phyloP scores from a whole-genome alignment of 2,329 filamentous ascomycete species.

The Epichloe gansuensis region DNA sequence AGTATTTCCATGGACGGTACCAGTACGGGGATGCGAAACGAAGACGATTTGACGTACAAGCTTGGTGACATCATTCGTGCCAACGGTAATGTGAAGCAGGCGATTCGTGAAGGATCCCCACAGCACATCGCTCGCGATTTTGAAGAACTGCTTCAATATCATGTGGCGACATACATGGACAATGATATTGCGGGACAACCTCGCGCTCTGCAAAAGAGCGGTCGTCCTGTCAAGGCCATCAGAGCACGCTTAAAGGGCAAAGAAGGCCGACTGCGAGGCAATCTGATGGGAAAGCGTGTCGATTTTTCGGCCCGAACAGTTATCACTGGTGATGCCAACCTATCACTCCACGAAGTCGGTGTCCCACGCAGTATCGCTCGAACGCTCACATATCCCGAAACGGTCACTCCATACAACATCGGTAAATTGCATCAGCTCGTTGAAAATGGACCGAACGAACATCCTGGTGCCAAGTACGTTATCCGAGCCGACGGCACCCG shows the following conservation, averaged over 20 bases:
- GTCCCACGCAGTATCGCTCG: conserved; percentile 88
- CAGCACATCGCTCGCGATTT: conserved; percentile 87
- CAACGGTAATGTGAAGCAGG: conserved; percentile 87
- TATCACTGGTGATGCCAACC: conserved; percentile 95
- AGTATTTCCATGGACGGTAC: conserved; percentile 97
- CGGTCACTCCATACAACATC: conserved; percentile 96
- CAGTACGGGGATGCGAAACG: conserved; percentile 80
- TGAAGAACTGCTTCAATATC: conserved; percentile 85
- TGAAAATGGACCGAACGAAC: conserved; percentile 85
- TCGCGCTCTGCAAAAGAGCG: conserved; percentile 91
- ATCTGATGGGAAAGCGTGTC: conserved; percentile 99
- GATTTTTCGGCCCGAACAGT: conserved; percentile 99
- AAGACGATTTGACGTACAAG: conserved; percentile 99
- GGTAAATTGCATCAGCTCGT: conserved; percentile 81
- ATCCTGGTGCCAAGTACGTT: conserved; percentile 93
- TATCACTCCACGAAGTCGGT: conserved; percentile 93
- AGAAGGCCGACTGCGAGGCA: conserved; percentile 92
- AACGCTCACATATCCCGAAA: conserved; percentile 91
- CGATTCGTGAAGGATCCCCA: conserved; percentile 81
- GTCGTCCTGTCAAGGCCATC: conserved; percentile 91
- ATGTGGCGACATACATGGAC: conserved; percentile 99
- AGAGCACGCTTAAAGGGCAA: conserved; percentile 97
- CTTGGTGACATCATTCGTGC: conserved; percentile 95
- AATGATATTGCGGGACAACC: conserved; percentile 96
- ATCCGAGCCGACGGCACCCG: conserved; percentile 87